Base-by-base conservation (phyloP, 2,329 filamentous ascomycete species). In the Exophiala calicioides region DNA sequence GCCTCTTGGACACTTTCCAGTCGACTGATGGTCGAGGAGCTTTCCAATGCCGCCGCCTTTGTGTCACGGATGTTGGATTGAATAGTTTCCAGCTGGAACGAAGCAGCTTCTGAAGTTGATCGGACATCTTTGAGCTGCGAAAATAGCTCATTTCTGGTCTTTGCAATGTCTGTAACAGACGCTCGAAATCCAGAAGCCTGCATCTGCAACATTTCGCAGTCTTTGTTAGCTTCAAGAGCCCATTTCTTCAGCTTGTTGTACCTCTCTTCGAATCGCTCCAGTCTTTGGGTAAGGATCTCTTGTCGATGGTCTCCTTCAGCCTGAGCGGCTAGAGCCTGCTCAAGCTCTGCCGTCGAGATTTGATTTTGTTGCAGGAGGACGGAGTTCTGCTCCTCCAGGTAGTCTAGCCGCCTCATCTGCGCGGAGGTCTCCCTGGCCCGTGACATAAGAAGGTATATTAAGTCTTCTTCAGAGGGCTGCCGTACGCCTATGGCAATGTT, bases 211-310 rank as follows among this genome's bases (percentile, higher is more conserved):
- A n/a, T n/a, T 16, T 48, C 36, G 23, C 47, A 57, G 21, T 57
- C 54, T 34, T 52, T 38, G 21, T 54, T 49, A 1, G 50, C 41
- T 32, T 55, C 54, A 16, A 55, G n/a, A 29, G 54, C 54, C 52
- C 52, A 55, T 24, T 53, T 46, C 34, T 57, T 57, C 26, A 57
- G 32, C 24, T 57, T 57, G 31, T 41, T 37, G 30, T 57, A 57
- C 21, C 50, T 55, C 12, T 53, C 42, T 31, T 48, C 51, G 42
- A 55, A 53, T 3, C 10, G 26, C 8, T 33, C 32, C 12, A 56
- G 30, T 12, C 13, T 29, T 15, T 47, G 13, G 10, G 6, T 20
- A 3, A 45, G 20, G 9, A 40, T 42, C 5, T 50, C 33, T 15
- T 48, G 45, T 33, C 34, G 20, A 27, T 48, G 42, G 12, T 26